Evolutionary conservation across 108 stramenopile genomes (phyloP).

Genomic region (Pseudonitzschia pungens): DNA sequence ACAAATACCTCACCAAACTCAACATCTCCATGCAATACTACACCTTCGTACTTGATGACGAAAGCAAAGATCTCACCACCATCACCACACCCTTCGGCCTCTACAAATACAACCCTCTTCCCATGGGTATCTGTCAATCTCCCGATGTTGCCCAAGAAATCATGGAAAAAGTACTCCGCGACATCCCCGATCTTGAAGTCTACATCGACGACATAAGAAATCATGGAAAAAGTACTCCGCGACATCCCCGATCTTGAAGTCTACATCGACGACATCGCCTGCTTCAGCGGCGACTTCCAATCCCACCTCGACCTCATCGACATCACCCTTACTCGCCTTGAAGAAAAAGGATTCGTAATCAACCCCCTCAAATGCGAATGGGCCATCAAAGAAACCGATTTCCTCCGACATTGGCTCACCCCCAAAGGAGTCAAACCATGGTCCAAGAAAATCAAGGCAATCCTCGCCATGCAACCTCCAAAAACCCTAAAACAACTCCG

Average conservation of each 20-base stretch:
- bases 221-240: conserved; percentile 33
- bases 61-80: conserved; percentile 20
- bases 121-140: conserved; percentile 40
- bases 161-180: too few species aligned
- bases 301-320: neutral
- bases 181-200: too few species aligned
- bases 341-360: conserved; percentile 34
- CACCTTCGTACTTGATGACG: conserved; percentile 18
- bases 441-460: conserved; percentile 44
- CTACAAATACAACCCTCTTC: conserved; percentile 37
- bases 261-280: neutral
- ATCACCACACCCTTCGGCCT: conserved; percentile 48
- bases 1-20: conserved; percentile 23
- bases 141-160: conserved; percentile 45
- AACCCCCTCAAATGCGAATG: conserved; percentile 52
- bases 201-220: too few species aligned
- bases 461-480: conserved; percentile 28
- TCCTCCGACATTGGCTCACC: conserved; percentile 19
- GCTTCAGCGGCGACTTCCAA: neutral
- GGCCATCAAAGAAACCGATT: conserved; percentile 42
- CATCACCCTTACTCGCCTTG: conserved; percentile 8
- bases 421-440: conserved; percentile 32
- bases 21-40: conserved; percentile 34
- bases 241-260: neutral
- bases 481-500: conserved; percentile 26